Evolutionary conservation across 352 stramenopile genomes (phyloP), one percentile per base, ranked within the genome.

Genomic region (Pythium vanterpoolii): DNA sequence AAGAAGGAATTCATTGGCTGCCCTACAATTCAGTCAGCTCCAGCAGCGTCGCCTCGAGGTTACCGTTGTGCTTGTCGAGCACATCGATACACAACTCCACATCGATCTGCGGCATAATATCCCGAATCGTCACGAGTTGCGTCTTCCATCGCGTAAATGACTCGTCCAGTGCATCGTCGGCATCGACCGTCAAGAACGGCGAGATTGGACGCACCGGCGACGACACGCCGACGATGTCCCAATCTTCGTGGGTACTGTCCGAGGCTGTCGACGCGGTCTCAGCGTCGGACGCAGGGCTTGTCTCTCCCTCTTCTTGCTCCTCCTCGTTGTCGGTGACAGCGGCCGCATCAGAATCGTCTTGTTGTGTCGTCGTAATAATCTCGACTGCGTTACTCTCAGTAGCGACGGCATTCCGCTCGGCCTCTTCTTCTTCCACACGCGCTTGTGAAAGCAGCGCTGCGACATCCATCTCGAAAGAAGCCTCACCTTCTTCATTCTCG

Each of bases 21-120:
- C 11, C 3, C 24, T 77, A 86, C 46, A 80, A 50, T 51, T 84
- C 78, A 4, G 73, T 89, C 33, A 93, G 71, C 48, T 87, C 78
- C 31, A 87, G 64, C 16, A 89, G 52, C 27, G 79, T 71, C 0
- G 77, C 71, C 40, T 88, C 75, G 23, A 90, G 51, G 38, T 86
- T 60, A 34, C 83, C 83, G 9, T 83, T 73, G 64, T 87, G 69
- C 21, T 78, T 73, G 14, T 63, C 69, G 31, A 93, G 62, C 49
- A 83, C 28, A 4, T 80, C 75, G 19, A 76, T 70, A 58, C 77
- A 85, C 13, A 69, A 24, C 1, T 72, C 66, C 16, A 69, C 60
- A 34, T 85, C 69, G 44, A 83, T 42, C 38, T 89, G 62, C 28
- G 74, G 77, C 54, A 89, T 51, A 27, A 93, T 80, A 4, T 64